A percentile compares a stretch with the other conserved stretches of the same genome.
Evolutionary conservation across 768 basidiomycete genomes (phyloP).

Genomic region (Podaxis rugospora): DNA sequence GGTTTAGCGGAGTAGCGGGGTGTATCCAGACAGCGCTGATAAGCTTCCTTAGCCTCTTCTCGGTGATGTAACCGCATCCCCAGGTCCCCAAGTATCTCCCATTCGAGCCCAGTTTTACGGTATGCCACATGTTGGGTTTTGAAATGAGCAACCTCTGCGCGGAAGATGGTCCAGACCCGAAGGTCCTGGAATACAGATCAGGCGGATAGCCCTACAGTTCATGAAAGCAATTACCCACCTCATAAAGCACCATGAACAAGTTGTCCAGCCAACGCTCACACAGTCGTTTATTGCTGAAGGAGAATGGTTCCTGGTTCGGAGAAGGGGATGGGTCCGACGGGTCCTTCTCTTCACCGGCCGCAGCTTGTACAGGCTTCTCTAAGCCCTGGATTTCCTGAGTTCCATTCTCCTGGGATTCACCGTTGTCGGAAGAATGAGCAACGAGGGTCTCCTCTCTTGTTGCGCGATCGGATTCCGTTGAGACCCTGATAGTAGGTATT

Average conservation of each 20-base stretch:
- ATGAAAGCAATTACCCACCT: constrained; percentile 46
- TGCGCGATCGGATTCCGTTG: constrained; percentile 53
- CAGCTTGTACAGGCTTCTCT: constrained; percentile 49
- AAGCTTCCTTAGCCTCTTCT: constrained; percentile 98
- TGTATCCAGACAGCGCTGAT: constrained; percentile 87
- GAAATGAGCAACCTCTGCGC: constrained; percentile 97
- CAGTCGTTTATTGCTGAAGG: constrained; percentile 93
- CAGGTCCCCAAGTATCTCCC: constrained; percentile 97
- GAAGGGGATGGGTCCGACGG: constrained; percentile 32
- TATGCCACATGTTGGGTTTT: constrained; percentile 98
- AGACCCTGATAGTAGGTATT: constrained; percentile 71
- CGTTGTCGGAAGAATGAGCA: constrained; percentile 9
- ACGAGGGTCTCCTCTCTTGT: constrained; percentile 20
- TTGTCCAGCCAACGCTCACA: constrained; percentile 99
- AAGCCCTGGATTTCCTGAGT: constrained; percentile 20
- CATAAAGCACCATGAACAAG: constrained; percentile 96
- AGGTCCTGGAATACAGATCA: constrained; percentile 58
- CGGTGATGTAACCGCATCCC: constrained; percentile 93
- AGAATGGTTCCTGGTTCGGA: constrained; percentile 59
- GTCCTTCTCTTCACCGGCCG: constrained; percentile 42
- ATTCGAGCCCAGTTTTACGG: constrained; percentile 93
- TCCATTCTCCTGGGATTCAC: constrained; percentile 21
- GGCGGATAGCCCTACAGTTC: constrained; percentile 1
- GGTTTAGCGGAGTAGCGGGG: constrained; percentile 87
- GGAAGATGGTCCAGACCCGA: constrained; percentile 97